These are phyloP conservation scores for Ganoderma boninense DNA, from an alignment of 1,284 basidiomycete genomes.

Conservation along the genomic window DNA sequence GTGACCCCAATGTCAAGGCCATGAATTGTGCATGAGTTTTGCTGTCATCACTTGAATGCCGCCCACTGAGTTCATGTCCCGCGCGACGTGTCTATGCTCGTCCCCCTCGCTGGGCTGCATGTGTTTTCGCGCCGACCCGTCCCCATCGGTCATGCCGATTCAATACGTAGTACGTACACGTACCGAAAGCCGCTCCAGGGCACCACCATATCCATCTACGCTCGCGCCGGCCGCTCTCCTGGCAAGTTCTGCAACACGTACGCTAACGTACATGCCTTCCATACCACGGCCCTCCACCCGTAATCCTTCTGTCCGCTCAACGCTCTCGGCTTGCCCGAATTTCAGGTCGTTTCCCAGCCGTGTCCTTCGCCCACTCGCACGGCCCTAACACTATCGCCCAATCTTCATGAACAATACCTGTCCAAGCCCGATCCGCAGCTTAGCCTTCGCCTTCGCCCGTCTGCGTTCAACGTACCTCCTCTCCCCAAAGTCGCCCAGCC, in stretches of 20 bases:
- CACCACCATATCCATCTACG: not conserved
- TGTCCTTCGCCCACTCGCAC: not conserved
- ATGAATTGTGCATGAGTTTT: not conserved
- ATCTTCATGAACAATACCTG: conserved; percentile 30
- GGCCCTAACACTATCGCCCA: not conserved
- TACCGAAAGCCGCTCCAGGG: not conserved
- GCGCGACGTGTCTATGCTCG: not conserved
- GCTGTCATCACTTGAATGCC: not conserved
- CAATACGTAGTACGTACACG: conserved; percentile 1
- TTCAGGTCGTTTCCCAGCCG: not conserved
- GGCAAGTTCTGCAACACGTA: not conserved
- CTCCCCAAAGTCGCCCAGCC: conserved; percentile 93
- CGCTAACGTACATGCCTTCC: conserved; percentile 14
- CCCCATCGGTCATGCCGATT: not conserved
- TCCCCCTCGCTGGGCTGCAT: not conserved
- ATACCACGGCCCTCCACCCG: not conserved
- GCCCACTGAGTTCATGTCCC: not conserved
- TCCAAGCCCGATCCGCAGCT: not conserved
- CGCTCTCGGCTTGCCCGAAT: not conserved
- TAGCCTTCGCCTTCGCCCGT: not conserved
- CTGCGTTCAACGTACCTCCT: conserved; percentile 61
- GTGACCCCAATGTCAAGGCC: not conserved
- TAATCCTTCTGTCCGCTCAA: conserved; percentile 2
- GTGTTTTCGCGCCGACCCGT: not conserved
- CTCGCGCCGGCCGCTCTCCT: not conserved